Base-by-base conservation (phyloP, 495 filamentous ascomycete genomes). In the Barbatosphaeria neglecta region DNA sequence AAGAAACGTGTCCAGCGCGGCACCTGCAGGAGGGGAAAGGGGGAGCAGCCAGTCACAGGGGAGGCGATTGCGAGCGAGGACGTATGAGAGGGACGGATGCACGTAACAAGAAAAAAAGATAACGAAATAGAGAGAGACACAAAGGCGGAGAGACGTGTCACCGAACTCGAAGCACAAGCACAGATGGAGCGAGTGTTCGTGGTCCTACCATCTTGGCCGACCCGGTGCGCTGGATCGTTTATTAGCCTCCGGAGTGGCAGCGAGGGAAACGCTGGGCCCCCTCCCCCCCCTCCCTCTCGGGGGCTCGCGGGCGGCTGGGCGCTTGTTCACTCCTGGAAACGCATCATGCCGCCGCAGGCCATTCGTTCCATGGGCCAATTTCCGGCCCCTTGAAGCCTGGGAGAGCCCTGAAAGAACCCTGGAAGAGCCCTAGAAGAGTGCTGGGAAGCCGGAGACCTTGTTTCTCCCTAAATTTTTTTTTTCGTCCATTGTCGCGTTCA, bases 141-240 rank as follows among this genome's bases (percentile, higher is more conserved):
- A 20, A 17, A 10, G 37, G n/a, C 13, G 31, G 31, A 3, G 11
- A 35, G 6, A 35, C 31, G 1, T 11, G 9, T 15, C 2, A n/a
- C 13, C 7, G 31, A n/a, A 35, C 31, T 39, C 17, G 37, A 39
- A 18, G 17, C 17, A 19, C 17, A 10, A 38, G 27, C 6, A 31
- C 6, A 39, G 13, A 19, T 39, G 37, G 37, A 38, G n/a, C 4
- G 2, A 18, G 37, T 18, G 17, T 39, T 22, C 17, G 37, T n/a
- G 31, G 31, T 35, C 31, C 31, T 35, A 35, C 31, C 31, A 35
- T 35, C 9, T n/a, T 35, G 13, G 31, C 39, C 22, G 39, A 41
- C 39, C 39, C 39, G 39, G 39, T 24, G 20, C 13, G 39, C 39
- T 41, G 39, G 39, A 24, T 41, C 39, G 39, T 23, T 41, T 41